Percentiles rank a stretch among this genome's conserved stretches.
phyloP scores from a whole-genome alignment of 805 yeast species.

The Ogataea chonburiensis region DNA sequence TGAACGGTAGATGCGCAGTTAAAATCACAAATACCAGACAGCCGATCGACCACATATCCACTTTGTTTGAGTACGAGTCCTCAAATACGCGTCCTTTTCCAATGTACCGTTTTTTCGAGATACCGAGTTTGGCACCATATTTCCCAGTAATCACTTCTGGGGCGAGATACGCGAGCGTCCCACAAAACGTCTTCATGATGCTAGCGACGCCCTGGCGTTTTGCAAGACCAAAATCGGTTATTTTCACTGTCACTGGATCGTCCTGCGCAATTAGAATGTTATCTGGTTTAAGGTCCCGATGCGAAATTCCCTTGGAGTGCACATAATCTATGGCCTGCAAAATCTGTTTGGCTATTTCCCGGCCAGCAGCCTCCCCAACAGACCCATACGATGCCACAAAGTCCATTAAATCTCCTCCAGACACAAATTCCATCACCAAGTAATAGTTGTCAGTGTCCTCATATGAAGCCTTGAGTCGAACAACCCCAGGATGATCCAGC shows the following conservation, averaged over 20 bases:
- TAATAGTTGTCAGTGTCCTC: constrained; percentile 82
- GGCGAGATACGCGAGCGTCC: constrained; percentile 94
- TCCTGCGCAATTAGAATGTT: constrained; percentile 87
- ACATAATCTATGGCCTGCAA: constrained; percentile 82
- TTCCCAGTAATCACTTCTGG: constrained; percentile 81
- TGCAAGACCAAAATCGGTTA: constrained; percentile 95
- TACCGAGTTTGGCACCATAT: constrained; percentile 37
- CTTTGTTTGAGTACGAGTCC: constrained; percentile 71
- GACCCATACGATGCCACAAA: constrained; percentile 91
- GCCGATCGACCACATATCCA: constrained; percentile 98
- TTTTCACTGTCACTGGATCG: constrained; percentile 87
- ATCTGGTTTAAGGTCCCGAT: constrained; percentile 95
- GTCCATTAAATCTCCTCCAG: constrained; percentile 98
- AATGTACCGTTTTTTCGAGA: constrained; percentile 28
- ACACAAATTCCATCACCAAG: constrained; percentile 91
- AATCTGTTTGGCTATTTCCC: constrained; percentile 82
- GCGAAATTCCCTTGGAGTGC: constrained; percentile 89
- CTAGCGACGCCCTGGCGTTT: constrained; percentile 83
- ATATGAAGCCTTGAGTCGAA: constrained; percentile 74
- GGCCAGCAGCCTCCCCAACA: constrained; percentile 86
- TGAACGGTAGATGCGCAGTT: constrained; percentile 93
- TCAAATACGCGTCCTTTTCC: constrained; percentile 35
- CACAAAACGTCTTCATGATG: constrained; percentile 94
- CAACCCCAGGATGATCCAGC: constrained; percentile 83
- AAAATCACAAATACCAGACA: constrained; percentile 88